A percentile compares a stretch with the other conserved stretches of the same genome.
Conservation (phyloP, 2,329 filamentous ascomycete species). For the Aspergillus pseudonomiae region DNA sequence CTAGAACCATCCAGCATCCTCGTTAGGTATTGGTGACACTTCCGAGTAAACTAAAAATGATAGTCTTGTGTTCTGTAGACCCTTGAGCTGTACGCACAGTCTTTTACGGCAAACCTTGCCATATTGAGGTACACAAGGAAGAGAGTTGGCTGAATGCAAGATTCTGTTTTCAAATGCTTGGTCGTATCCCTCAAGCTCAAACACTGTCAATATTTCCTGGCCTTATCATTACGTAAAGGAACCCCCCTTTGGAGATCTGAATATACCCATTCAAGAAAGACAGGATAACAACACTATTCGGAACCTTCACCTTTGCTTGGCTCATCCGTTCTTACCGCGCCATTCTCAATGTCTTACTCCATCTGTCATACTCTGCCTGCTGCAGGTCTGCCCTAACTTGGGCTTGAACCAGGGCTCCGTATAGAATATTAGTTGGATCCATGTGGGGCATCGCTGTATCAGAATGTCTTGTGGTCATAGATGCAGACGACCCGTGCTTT, state of each 20-base stretch:
- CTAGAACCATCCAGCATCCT: not conserved
- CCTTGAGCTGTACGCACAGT: not conserved
- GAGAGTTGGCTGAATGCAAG: not conserved
- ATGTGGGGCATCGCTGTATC: not conserved
- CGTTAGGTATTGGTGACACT: no score
- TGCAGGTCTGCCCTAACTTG: not conserved
- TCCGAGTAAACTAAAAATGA: not conserved
- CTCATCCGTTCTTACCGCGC: not conserved
- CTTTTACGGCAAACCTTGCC: not conserved
- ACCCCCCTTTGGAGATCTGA: not conserved
- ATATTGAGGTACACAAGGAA: not conserved
- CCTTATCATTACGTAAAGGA: not conserved
- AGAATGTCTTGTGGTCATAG: not conserved
- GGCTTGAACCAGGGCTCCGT: not conserved
- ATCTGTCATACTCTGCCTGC: not conserved
- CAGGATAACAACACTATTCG: not conserved
- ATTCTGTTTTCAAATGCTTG: not conserved
- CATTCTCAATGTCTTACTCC: not conserved
- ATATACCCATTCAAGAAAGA: not conserved
- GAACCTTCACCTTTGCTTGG: not conserved
- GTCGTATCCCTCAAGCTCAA: not conserved
- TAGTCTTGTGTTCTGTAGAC: not conserved
- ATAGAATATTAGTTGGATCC: not conserved
- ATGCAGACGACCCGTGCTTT: not conserved
- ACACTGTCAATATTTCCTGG: not conserved